Evolutionary conservation across 495 filamentous ascomycete genomes (phyloP).

Genomic region (Hyaloscypha hepaticicola): DNA sequence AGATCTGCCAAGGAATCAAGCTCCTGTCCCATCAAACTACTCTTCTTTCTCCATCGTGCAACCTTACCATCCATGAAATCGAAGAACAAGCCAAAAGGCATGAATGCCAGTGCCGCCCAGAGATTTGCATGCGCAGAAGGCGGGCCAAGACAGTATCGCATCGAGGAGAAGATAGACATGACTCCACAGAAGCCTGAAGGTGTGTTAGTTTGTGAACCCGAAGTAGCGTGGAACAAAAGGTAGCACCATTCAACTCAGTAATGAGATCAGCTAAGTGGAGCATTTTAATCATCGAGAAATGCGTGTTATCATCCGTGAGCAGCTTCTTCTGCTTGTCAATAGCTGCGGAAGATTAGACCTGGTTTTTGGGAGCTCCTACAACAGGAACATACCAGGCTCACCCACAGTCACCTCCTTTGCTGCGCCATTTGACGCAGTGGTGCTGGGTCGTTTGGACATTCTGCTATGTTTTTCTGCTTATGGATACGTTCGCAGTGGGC

Average conservation of each 20-base stretch:
- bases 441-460: conserved; percentile 52
- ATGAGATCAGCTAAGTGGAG: conserved; percentile 94
- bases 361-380: neutral
- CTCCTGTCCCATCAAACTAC: conserved; percentile 95
- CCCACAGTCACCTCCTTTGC: conserved; percentile 33
- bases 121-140: conserved; percentile 62
- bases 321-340: conserved; percentile 86
- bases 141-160: conserved; percentile 87
- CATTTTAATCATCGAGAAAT: conserved; percentile 68
- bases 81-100: conserved; percentile 95
- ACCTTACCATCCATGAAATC: conserved; percentile 98
- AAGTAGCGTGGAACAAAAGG: neutral
- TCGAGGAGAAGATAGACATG: conserved; percentile 92
- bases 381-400: conserved; percentile 24
- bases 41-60: conserved; percentile 93
- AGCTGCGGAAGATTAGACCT: conserved; percentile 41
- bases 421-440: conserved; percentile 41
- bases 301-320: conserved; percentile 70
- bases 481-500: neutral
- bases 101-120: conserved; percentile 80
- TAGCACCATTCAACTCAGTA: conserved; percentile 85
- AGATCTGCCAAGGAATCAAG: conserved; percentile 95
- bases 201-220: neutral
- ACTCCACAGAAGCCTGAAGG: conserved; percentile 71
- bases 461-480: conserved; percentile 4